Percentiles rank a stretch among this genome's conserved stretches.
These are phyloP conservation scores for Colletotrichum sublineola DNA, from an alignment of 2,329 filamentous ascomycete species.

Conservation along the genomic window DNA sequence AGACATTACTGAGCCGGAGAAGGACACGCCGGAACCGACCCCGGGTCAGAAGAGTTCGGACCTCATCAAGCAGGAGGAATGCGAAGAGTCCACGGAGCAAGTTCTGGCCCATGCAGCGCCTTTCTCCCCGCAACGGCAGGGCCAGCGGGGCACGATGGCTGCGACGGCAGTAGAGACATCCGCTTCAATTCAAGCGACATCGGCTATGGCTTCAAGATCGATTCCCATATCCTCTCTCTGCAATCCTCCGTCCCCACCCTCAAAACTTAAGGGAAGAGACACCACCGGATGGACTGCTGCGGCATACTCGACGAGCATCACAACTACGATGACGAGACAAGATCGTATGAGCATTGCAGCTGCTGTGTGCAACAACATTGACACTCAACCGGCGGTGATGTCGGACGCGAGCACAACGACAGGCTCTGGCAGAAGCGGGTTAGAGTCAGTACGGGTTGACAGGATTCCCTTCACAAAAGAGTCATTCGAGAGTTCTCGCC, in stretches of 20 bases:
- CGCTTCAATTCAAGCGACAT: conserved; percentile 1
- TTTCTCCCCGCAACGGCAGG: conserved; percentile 15
- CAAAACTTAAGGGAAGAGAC: not conserved
- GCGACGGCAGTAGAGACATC: conserved; percentile 5
- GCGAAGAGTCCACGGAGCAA: conserved; percentile 42
- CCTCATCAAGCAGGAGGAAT: conserved; percentile 52
- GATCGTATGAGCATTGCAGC: conserved; percentile 38
- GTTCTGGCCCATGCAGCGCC: conserved; percentile 41
- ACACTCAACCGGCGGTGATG: conserved; percentile 13
- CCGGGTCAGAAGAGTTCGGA: conserved; percentile 50
- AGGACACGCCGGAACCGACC: conserved; percentile 58
- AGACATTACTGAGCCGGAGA: conserved; percentile 65
- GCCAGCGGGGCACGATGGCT: not conserved
- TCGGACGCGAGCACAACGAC: conserved; percentile 1
- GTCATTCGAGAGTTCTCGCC: conserved; percentile 5
- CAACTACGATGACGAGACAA: not conserved
- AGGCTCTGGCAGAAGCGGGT: conserved; percentile 17
- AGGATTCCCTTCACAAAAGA: conserved; percentile 10
- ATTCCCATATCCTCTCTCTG: conserved; percentile 40
- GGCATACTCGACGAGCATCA: conserved; percentile 9
- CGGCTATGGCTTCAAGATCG: conserved; percentile 24
- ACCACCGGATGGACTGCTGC: conserved; percentile 3
- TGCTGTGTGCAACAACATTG: conserved; percentile 18
- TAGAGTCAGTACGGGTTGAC: conserved; percentile 26
- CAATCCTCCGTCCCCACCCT: conserved; percentile 36